phyloP scores from a whole-genome alignment of 75 land plant genomes.

The Gnetum montanum region DNA sequence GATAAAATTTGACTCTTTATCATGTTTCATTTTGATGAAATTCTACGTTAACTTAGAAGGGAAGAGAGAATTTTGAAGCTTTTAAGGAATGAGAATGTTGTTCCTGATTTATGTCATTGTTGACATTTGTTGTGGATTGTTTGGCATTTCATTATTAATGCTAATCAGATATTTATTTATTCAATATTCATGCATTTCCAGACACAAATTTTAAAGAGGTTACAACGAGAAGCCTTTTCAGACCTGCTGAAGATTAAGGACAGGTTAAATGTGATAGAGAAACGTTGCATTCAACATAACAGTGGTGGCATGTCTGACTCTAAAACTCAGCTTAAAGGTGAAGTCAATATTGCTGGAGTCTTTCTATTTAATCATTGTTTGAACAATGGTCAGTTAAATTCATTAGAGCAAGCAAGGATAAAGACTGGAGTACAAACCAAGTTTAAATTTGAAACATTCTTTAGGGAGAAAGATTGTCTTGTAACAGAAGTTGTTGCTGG shows the following conservation, averaged over 20 bases:
- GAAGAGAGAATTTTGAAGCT: too few species aligned
- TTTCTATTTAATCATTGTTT: conserved; percentile 28
- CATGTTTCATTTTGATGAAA: too few species aligned
- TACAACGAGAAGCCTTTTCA: conserved; percentile 78
- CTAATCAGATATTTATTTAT: too few species aligned
- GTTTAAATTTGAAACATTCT: conserved; percentile 65
- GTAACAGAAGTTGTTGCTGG: conserved; percentile 50
- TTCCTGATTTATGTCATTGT: too few species aligned
- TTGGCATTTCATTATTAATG: too few species aligned
- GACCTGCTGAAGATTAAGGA: conserved; percentile 77
- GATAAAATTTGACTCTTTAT: too few species aligned
- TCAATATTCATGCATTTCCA: conserved; percentile 18
- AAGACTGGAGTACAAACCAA: conserved; percentile 49
- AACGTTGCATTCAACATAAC: conserved; percentile 23
- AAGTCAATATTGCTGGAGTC: conserved; percentile 45
- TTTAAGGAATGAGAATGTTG: too few species aligned
- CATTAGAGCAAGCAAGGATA: conserved; percentile 44
- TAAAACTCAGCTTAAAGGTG: conserved; percentile 61
- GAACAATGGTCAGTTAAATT: conserved; percentile 21
- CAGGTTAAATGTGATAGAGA: conserved; percentile 63
- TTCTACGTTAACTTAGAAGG: too few species aligned
- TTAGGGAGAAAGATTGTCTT: conserved; percentile 55
- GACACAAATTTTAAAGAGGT: conserved; percentile 74
- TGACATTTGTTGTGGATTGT: too few species aligned
- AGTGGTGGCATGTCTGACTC: conserved; percentile 19